phyloP scores from a whole-genome alignment of 2,329 filamentous ascomycete genomes.

The Hirsutella rhossiliensis region DNA sequence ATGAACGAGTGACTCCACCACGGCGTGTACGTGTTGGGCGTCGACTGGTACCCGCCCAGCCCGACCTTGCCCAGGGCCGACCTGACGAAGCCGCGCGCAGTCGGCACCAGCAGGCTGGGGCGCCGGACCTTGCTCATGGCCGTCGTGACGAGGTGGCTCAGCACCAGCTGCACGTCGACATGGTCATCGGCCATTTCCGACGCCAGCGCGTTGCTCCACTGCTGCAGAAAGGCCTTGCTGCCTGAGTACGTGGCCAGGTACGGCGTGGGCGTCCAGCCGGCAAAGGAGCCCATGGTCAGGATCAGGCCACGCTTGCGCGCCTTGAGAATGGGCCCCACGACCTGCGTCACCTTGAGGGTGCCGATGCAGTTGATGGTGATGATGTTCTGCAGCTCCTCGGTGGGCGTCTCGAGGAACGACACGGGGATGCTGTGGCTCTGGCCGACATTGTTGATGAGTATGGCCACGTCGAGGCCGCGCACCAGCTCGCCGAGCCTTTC shows the following conservation, averaged over 20 bases:
- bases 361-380: constrained; percentile 91
- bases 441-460: constrained; percentile 95
- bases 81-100: constrained; percentile 69
- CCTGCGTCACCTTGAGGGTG: constrained; percentile 77
- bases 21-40: constrained; percentile 76
- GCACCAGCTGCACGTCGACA: constrained; percentile 80
- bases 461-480: constrained; percentile 64
- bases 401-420: constrained; percentile 67
- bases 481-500: constrained; percentile 56
- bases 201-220: constrained; percentile 82
- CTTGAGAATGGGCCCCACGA: constrained; percentile 75
- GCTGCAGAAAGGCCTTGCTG: constrained; percentile 94
- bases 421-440: constrained; percentile 90
- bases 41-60: constrained; percentile 63
- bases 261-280: constrained; percentile 82
- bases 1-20: constrained; percentile 88
- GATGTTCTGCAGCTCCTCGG: constrained; percentile 76
- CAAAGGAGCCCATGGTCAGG: constrained; percentile 95
- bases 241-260: constrained; percentile 93
- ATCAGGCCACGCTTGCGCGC: constrained; percentile 78
- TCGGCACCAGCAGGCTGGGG: constrained; percentile 66
- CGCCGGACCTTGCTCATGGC: constrained; percentile 95
- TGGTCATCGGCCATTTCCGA: constrained; percentile 71
- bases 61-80: constrained; percentile 72
- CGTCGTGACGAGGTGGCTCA: constrained; percentile 87